phyloP scores from a whole-genome alignment of 2,329 filamentous ascomycete species.

The Cladophialophora exuberans region DNA sequence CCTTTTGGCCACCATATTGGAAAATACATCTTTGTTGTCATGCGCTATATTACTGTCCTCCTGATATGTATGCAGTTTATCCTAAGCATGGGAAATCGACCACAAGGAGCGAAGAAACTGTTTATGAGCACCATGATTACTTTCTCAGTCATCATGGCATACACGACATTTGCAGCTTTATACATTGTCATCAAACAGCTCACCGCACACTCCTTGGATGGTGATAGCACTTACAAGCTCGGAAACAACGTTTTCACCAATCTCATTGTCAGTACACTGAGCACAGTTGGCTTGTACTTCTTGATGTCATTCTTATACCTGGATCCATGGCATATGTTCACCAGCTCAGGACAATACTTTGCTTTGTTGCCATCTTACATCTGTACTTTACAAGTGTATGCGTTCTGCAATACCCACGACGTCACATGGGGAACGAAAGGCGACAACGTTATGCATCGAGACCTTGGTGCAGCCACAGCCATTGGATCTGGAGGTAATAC shows the following conservation, averaged over 20 bases:
- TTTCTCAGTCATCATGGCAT: slow-evolving; percentile 93
- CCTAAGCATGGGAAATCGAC: slow-evolving; percentile 90
- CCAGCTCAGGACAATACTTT: slow-evolving; percentile 88
- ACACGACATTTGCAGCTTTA: slow-evolving; percentile 85
- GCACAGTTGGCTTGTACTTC: slow-evolving; percentile 92
- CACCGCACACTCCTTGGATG: slow-evolving; percentile 49
- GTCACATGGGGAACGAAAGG: slow-evolving; percentile 99
- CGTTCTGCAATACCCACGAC: slow-evolving; percentile 99
- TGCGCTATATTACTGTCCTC: slow-evolving; percentile 83
- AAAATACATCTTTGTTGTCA: slow-evolving; percentile 79
- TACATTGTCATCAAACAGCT: slow-evolving; percentile 90
- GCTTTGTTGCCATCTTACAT: slow-evolving; percentile 90
- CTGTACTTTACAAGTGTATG: slow-evolving; percentile 96
- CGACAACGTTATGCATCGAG: slow-evolving; percentile 91
- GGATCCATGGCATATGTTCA: slow-evolving; percentile 99
- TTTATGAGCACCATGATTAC: slow-evolving; percentile 86
- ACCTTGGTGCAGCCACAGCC: slow-evolving; percentile 82
- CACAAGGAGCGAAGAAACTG: slow-evolving; percentile 89
- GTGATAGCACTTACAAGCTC: slow-evolving; percentile 55
- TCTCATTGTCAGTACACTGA: slow-evolving; percentile 84
- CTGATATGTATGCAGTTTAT: slow-evolving; percentile 96
- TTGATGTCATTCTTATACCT: slow-evolving; percentile 95
- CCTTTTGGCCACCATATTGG: slow-evolving; percentile 90
- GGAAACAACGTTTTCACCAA: slow-evolving; percentile 94
- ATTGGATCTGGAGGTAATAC: slow-evolving; percentile 69